Base-by-base conservation (phyloP, 2,329 filamentous ascomycete genomes). In the Sclerotinia borealis region DNA sequence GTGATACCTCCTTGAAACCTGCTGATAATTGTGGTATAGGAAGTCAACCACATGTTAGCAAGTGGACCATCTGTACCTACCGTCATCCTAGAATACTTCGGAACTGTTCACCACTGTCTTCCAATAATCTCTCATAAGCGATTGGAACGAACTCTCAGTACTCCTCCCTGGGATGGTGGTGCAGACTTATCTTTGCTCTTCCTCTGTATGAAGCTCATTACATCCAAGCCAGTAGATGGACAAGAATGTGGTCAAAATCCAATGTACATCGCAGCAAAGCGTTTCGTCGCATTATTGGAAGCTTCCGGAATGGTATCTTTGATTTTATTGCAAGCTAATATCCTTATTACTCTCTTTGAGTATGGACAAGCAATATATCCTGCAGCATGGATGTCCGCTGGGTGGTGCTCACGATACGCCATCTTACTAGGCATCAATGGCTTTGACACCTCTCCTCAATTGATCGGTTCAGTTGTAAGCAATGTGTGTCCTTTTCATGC, bases 291-390 rank as follows among this genome's bases (percentile, higher is more conserved):
- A 27, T 67, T 76, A 31, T 70, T 81, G 49, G 80, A 82, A 65
- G 71, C 75, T 7, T 72, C 74, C 45, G 79, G 79, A 31, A 74
- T 73, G 9, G 73, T 77, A 10, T 79, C 77, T 31, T 67, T 83
- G 19, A 72, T 77, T 51, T 70, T 78, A 45, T 73, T 82, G 9
- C 81, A 83, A 68, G 77, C 78, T 4, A 74, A 77, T 64, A 65
- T 81, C 1, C 73, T 83, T 17, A 71, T 82, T 27, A 75, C 79
- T 9, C 70, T 81, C 3, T 82, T 80, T 68, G 80, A 83, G 67
- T 74, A 78, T 63, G 77, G 78, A 1, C 80, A 83, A 65, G 77
- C 74, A 4, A 78, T 83, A 52, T 82, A 82, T 65, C 80, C 81
- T 4, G 77, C 79, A 13, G 79, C 79, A 17, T 83, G 78, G 74